Percentiles rank a stretch among this genome's conserved stretches.
Conservation (phyloP, 257 asterid genomes). For the Buddleja alternifolia region DNA sequence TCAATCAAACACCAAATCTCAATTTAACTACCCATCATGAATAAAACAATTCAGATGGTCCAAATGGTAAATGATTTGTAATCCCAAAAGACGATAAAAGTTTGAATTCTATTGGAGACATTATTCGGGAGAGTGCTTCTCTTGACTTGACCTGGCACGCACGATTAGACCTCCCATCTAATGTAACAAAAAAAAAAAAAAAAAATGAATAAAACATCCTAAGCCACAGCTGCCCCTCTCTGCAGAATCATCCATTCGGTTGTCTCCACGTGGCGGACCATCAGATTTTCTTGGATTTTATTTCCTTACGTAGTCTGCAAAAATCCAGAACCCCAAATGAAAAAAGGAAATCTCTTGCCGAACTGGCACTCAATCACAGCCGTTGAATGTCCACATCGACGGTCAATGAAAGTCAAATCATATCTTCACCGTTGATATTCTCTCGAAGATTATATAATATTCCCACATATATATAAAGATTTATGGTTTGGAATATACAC, state of each 20-base stretch:
- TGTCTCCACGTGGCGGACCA: slow-evolving; percentile 20
- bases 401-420: slow-evolving; percentile 25
- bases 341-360: neutral
- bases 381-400: slow-evolving; percentile 5
- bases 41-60: too few relatives aligned
- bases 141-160: too few relatives aligned
- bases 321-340: neutral
- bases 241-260: neutral
- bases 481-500: slow-evolving; percentile 37
- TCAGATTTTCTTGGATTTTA: neutral
- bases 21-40: neutral
- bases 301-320: neutral
- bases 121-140: too few relatives aligned
- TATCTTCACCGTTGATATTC: slow-evolving; percentile 15
- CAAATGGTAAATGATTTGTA: too few relatives aligned
- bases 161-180: too few relatives aligned
- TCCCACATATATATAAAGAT: neutral
- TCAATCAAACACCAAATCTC: too few relatives aligned
- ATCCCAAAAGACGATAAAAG: too few relatives aligned
- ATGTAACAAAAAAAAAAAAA: too few relatives aligned
- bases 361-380: slow-evolving; percentile 24
- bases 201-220: neutral
- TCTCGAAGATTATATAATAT: neutral
- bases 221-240: slow-evolving; percentile 16
- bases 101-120: too few relatives aligned